Base-by-base conservation (phyloP, 768 basidiomycete species). In the Pluteus cervinus region DNA sequence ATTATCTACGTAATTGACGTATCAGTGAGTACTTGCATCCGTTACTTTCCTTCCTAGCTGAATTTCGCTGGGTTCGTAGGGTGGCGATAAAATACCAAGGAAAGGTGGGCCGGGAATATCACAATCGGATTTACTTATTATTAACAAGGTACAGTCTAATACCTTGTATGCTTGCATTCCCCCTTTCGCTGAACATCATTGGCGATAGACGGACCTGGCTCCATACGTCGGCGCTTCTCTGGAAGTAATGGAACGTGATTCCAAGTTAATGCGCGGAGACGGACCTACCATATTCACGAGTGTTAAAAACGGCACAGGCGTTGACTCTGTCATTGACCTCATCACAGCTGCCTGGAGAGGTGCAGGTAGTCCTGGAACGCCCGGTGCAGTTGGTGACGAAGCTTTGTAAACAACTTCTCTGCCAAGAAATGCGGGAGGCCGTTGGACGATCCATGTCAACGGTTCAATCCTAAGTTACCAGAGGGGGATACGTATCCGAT, bases 21-120 rank as follows among this genome's bases (percentile, higher is more conserved):
- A 45, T 76, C 86, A 41, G 86, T 86, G 45, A 51, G 73, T 56
- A 29, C 12, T 39, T 37, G 32, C 18, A 33, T 11, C 9, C 9
- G 14, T 28, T 9, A 14, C 14, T 28, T 28, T 28, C 26, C 26
- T 9, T 28, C 14, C 9, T 9, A 9, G 26, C 14, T 25, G 22
- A 21, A 28, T 37, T 38, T 22, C n/a, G 24, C 24, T 14, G 18
- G 23, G 47, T 43, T 47, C 31, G 22, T 45, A 87, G 85, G 94
- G 96, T 7, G 94, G 94, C 1, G 94, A 99, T 63, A 99, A 99
- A 63, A 93, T 99, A 45, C 96, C 96, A 15, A 73, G 94, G 16
- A 99, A 99, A 66, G 94, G 96, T 4, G 96, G 94, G 1, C 96
- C 94, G 2, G 96, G 94, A 7, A 97, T 99, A 48, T 92, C 91